Percentiles rank a stretch among this genome's conserved stretches.
Conservation (phyloP, 2,329 filamentous ascomycete genomes). For the Sordariomycetes sp. region DNA sequence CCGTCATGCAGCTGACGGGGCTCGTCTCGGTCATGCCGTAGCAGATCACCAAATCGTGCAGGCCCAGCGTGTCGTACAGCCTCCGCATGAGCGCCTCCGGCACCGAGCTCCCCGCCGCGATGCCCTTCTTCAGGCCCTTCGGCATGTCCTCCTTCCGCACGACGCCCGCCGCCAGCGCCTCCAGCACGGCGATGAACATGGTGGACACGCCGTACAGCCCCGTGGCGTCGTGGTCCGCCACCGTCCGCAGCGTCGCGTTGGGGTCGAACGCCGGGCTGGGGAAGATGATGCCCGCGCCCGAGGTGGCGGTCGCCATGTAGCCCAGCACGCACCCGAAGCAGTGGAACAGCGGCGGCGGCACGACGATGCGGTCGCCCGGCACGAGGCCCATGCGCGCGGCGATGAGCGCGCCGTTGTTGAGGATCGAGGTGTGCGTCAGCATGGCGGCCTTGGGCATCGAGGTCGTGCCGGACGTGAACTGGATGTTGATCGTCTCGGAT, state of each 20-base stretch:
- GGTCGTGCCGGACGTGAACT: constrained; percentile 96
- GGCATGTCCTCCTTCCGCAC: constrained; percentile 15
- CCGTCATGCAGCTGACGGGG: constrained; percentile 72
- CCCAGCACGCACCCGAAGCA: constrained; percentile 89
- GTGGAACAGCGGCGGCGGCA: constrained; percentile 76
- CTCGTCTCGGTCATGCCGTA: constrained; percentile 94
- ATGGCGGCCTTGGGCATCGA: constrained; percentile 85
- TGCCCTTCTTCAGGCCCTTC: constrained; percentile 64
- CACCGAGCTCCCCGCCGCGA: constrained; percentile 79
- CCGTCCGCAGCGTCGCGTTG: constrained; percentile 52
- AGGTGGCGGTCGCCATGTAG: constrained; percentile 90
- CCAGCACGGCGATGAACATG: constrained; percentile 86
- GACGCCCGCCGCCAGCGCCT: constrained; percentile 48
- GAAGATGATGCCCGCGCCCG: constrained; percentile 70
- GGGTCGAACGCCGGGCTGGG: constrained; percentile 83
- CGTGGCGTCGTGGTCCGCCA: constrained; percentile 40
- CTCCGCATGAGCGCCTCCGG: constrained; percentile 71
- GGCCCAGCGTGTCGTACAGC: constrained; percentile 62
- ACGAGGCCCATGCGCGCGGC: constrained; percentile 76
- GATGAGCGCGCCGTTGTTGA: constrained; percentile 86
- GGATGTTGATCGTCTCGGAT: constrained; percentile 79
- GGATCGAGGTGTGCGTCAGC: constrained; percentile 71
- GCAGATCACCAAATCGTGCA: constrained; percentile 80
- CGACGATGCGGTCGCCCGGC: constrained; percentile 65
- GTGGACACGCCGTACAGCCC: constrained; percentile 83